Evolutionary conservation across 1,284 basidiomycete genomes (phyloP), one percentile per base, ranked within the genome.

Genomic region (Trichosporon coremiiforme): DNA sequence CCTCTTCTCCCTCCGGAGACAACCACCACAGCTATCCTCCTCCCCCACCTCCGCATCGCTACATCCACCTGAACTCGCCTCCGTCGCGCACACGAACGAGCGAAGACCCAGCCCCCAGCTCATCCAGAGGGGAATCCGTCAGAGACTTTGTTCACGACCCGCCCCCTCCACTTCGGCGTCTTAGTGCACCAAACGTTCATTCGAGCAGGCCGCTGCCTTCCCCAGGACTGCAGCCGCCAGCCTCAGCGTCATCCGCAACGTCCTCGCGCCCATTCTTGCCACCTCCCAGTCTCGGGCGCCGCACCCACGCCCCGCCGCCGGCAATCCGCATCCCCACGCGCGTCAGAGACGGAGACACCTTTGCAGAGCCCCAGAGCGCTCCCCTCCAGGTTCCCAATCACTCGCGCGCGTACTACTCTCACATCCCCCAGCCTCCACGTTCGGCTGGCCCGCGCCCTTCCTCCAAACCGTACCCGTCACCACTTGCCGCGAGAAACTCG

Each of bases 131-230:
- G 29, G 57, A 62, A 62, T 62, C 65, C 31, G 29, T 66, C 33
- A 50, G 65, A 50, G 65, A 66, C 50, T 66, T 66, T 64, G 68
- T 70, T 7, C 70, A 71, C 70, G 67, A 65, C 47, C 67, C 55
- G 17, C 70, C 70, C 35, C 70, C 70, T 33, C 70, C 70, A 12
- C 65, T 71, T 13, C 70, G 70, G 36, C 70, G 70, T 45, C 36
- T 71, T 22, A 68, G 67, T 25, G 70, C 70, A 2, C 70, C 70
- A 2, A 64, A 64, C 63, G 63, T 64, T n/a, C 63, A 38, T 38
- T 64, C 63, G 20, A 22, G 22, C n/a, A 20, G 36, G 36, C 66
- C 17, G 45, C 38, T 41, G 36, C 38, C 63, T 41, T 64, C 63
- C 36, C 63, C 38, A n/a, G 35, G 33, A 6, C 35, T 64, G n/a